phyloP scores from a whole-genome alignment of 2,329 filamentous ascomycete genomes.

The Penicillium fuscoglaucum region DNA sequence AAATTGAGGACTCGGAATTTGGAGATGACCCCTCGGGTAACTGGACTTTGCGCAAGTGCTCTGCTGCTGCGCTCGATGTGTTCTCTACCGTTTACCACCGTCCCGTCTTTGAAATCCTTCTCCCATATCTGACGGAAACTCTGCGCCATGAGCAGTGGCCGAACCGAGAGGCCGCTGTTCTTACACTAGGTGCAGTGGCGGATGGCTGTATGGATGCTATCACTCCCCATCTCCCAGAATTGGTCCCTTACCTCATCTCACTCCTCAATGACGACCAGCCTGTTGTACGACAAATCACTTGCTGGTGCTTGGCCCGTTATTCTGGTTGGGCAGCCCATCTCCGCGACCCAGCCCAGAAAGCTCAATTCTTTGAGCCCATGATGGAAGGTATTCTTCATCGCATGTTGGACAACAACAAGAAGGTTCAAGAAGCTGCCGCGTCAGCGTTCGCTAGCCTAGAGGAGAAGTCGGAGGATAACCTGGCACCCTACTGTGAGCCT shows the following conservation, averaged over 20 bases:
- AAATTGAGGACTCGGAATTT: slow-evolving; percentile 74
- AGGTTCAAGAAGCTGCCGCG: slow-evolving; percentile 92
- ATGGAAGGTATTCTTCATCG: slow-evolving; percentile 93
- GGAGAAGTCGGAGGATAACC: slow-evolving; percentile 79
- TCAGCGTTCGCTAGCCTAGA: slow-evolving; percentile 96
- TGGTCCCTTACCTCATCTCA: slow-evolving; percentile 86
- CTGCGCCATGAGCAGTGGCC: slow-evolving; percentile 88
- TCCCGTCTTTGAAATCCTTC: slow-evolving; percentile 83
- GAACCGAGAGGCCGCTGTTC: slow-evolving; percentile 87
- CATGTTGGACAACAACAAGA: slow-evolving; percentile 97
- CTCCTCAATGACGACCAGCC: slow-evolving; percentile 82
- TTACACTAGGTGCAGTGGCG: slow-evolving; percentile 90
- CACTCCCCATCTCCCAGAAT: slow-evolving; percentile 82
- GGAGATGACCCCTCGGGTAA: slow-evolving; percentile 77
- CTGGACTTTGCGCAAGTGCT: slow-evolving; percentile 97
- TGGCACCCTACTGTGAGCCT: slow-evolving; percentile 82
- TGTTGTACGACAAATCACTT: slow-evolving; percentile 93
- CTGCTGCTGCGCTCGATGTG: slow-evolving; percentile 89
- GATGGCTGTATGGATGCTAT: slow-evolving; percentile 92
- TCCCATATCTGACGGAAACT: slow-evolving; percentile 90
- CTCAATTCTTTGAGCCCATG: slow-evolving; percentile 86
- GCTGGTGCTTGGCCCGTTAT: slow-evolving; percentile 94
- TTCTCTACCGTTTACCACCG: slow-evolving; percentile 88
- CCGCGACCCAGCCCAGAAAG: slow-evolving; percentile 63
- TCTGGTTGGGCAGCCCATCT: slow-evolving; percentile 87